phyloP scores from a whole-genome alignment of 2,329 filamentous ascomycete genomes.

The Cytospora schulzeri region DNA sequence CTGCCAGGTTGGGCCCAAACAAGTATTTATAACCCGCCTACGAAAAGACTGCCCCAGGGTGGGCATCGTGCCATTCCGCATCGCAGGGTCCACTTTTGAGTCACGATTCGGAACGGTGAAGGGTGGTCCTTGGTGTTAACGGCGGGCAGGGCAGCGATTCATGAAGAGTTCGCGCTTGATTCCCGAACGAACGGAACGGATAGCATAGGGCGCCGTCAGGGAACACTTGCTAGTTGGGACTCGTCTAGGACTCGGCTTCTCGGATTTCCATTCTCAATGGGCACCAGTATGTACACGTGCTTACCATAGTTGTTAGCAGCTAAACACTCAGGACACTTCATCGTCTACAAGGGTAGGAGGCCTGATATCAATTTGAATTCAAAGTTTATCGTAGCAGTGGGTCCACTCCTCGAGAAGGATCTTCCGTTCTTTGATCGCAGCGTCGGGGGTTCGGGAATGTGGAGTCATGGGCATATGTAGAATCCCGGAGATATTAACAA shows the following conservation, averaged over 20 bases:
- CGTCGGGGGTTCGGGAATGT: constrained; percentile 19
- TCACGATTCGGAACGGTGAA: constrained; percentile 9
- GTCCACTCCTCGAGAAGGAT: constrained; percentile 12
- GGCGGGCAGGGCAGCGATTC: constrained; percentile 5
- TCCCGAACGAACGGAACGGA: too few relatives aligned
- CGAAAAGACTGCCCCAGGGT: constrained; percentile 7
- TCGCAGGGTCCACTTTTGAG: constrained; percentile 17
- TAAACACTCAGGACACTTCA: too few relatives aligned
- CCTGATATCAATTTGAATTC: neutral
- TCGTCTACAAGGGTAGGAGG: too few relatives aligned
- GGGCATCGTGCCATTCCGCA: constrained; percentile 19
- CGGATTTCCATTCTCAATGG: neutral
- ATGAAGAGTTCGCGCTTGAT: neutral
- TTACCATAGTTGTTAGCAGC: neutral
- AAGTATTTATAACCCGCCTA: neutral
- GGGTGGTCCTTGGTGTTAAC: constrained; percentile 2
- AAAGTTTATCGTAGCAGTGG: neutral
- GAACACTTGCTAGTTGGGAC: neutral
- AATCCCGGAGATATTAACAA: neutral
- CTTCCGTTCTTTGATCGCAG: neutral
- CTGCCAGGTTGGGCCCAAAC: neutral
- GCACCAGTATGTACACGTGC: neutral
- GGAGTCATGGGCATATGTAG: constrained; percentile 5
- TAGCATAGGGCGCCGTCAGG: too few relatives aligned
- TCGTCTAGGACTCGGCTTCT: neutral